Base-by-base conservation (phyloP, 768 basidiomycete species). In the Collybia sordida region DNA sequence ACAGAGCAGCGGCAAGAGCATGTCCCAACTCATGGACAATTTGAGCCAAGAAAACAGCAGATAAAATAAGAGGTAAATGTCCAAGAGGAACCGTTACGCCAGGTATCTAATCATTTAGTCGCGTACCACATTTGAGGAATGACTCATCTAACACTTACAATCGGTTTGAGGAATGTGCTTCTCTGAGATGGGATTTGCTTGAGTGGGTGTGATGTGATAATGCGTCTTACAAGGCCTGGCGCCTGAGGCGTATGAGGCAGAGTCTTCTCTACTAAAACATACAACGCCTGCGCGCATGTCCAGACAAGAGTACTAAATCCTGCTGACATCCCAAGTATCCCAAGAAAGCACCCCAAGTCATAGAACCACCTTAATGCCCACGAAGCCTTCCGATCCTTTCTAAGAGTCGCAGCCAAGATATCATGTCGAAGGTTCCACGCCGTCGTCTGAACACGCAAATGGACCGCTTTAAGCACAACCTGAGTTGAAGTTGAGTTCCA, bases 1-100 rank as follows among this genome's bases (percentile, higher is more conserved):
- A 92, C 88, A 86, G 60, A 17, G 90, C 86, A 11, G 86, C 92
- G 7, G 83, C 72, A 38, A 93, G 59, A 11, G 85, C 88, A 64
- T 95, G 92, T 5, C 92, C 92, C 0, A 79, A 64, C 68, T 95
- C 92, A 56, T 94, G 92, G 17, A 88, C 62, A n/a, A 85, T 57
- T 64, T 93, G 91, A 47, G 79, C 77, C 7, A 80, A 19, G 40
- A 85, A 72, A 14, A 93, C 73, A 0, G 85, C 77, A 5, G 79
- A 25, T 6, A 93, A 56, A 42, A 93, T 79, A 14, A 84, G 55
- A 4, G 87, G 87, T 1, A 90, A 60, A 59, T 94, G 84, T 21
- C 69, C 66, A n/a, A 90, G 59, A 1, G 92, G 92, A 1, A 89
- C 81, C 2, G 90, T 95, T 6, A 92, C 53, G 1, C 92, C 92